Percentiles rank a stretch among this genome's conserved stretches.
phyloP scores from a whole-genome alignment of 2,329 filamentous ascomycete species.

The Blastomyces gilchristii region DNA sequence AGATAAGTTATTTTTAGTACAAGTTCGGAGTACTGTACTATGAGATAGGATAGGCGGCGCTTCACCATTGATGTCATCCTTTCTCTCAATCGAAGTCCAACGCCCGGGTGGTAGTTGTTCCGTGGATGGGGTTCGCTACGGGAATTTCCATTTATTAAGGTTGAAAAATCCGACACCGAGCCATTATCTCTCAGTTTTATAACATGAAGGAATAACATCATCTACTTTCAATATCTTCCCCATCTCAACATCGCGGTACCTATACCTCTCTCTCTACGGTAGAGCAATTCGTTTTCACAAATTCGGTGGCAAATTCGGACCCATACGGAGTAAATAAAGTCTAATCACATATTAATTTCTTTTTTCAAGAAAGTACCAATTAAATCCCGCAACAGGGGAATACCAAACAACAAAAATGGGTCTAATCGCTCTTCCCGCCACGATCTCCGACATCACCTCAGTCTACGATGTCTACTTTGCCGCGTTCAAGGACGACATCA shows the following conservation, averaged over 20 bases:
- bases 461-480: slow-evolving; percentile 20
- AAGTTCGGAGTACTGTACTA: too few species aligned
- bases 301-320: neutral
- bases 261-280: neutral
- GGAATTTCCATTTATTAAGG: too few species aligned
- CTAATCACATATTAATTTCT: neutral
- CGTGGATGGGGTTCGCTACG: too few species aligned
- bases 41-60: too few species aligned
- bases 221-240: too few species aligned
- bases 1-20: neutral
- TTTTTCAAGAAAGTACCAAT: neutral
- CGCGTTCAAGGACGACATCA: slow-evolving; percentile 24
- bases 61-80: too few species aligned
- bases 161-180: too few species aligned
- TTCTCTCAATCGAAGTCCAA: too few species aligned
- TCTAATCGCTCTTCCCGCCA: slow-evolving; percentile 34
- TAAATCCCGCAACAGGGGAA: neutral
- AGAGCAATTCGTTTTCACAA: neutral
- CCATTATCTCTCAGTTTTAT: too few species aligned
- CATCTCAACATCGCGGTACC: too few species aligned
- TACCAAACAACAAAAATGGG: slow-evolving; percentile 21
- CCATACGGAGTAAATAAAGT: neutral
- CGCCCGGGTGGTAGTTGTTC: too few species aligned
- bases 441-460: slow-evolving; percentile 15
- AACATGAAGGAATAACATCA: too few species aligned